Base-by-base conservation (phyloP, 257 asterid species). In the Perilla frutescens region DNA sequence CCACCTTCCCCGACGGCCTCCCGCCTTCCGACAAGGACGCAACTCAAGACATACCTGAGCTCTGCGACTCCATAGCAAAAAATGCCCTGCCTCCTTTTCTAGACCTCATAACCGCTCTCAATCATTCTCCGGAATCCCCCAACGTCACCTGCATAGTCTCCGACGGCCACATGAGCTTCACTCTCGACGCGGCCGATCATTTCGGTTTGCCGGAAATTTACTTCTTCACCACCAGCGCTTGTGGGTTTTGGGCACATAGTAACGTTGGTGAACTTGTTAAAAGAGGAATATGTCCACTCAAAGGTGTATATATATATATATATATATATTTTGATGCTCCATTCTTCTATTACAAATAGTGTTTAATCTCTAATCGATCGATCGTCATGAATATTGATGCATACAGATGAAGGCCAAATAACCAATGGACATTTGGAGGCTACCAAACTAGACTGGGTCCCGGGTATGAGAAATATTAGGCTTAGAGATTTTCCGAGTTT, bases 21-120 rank as follows among this genome's bases (percentile, higher is more conserved):
- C 79, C 82, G 7, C 76, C 79, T 34, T 72, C 79, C 13, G 79
- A 73, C 67, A 68, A 73, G 62, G 82, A 73, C 15, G 72, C 75
- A 1, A 77, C 73, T 2, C 81, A 77, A 45, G 73, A 63, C 29
- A 70, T 77, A 31, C 2, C 76, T 4, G 50, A 60, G 13, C 73
- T 76, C 6, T 76, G 80, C 44, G 55, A 68, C 2, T 68, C 66
- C 1, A 3, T 68, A 0, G 34, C 47, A 3, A 60, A 31, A 41
- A 68, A 68, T 10, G 71, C 64, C 0, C 29, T 65, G 59, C 39
- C 73, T 29, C 73, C 79, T 4, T 74, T 74, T 43, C 2, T 68
- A 65, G 75, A 75, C 7, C 80, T 68, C 15, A 10, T 75, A 9
- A 39, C 39, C 26, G 29, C 41, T 6, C 60, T 75, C 10, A 66